phyloP scores from a whole-genome alignment of 805 yeast genomes.

The Yueomyces sinensis region DNA sequence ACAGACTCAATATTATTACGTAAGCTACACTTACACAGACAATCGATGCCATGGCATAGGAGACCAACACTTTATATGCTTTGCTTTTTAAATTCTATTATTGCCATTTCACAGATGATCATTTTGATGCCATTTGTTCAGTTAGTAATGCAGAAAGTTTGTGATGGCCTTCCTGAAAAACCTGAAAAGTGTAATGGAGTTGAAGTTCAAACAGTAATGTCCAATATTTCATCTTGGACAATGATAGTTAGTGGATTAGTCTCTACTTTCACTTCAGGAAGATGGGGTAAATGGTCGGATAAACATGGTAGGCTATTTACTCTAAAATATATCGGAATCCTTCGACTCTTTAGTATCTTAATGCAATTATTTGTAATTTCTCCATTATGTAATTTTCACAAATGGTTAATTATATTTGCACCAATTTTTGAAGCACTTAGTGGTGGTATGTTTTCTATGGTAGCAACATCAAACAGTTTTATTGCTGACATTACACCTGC shows the following conservation, averaged over 20 bases:
- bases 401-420: conserved; percentile 29
- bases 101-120: conserved; percentile 30
- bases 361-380: conserved; percentile 16
- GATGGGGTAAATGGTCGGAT: conserved; percentile 52
- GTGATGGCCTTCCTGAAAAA: conserved; percentile 22
- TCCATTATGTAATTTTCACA: conserved; percentile 27
- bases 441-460: conserved; percentile 49
- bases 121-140: conserved; percentile 27
- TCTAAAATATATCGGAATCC: conserved; percentile 24
- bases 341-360: conserved; percentile 13
- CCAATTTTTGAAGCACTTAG: conserved; percentile 35
- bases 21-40: background rate
- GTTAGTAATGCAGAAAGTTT: conserved; percentile 29
- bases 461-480: conserved; percentile 54
- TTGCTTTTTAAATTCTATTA: conserved; percentile 29
- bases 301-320: conserved; percentile 46
- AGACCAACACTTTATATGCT: conserved; percentile 46
- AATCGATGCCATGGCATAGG: conserved; percentile 33
- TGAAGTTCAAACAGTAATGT: conserved; percentile 30
- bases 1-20: no score
- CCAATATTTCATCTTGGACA: conserved; percentile 35
- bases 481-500: conserved; percentile 62
- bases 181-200: conserved; percentile 25
- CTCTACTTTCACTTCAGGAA: conserved; percentile 42
- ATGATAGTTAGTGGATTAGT: conserved; percentile 31